These are phyloP conservation scores for Starmerella gropengiesseri DNA, from an alignment of 805 yeast genomes.

Conservation along the genomic window DNA sequence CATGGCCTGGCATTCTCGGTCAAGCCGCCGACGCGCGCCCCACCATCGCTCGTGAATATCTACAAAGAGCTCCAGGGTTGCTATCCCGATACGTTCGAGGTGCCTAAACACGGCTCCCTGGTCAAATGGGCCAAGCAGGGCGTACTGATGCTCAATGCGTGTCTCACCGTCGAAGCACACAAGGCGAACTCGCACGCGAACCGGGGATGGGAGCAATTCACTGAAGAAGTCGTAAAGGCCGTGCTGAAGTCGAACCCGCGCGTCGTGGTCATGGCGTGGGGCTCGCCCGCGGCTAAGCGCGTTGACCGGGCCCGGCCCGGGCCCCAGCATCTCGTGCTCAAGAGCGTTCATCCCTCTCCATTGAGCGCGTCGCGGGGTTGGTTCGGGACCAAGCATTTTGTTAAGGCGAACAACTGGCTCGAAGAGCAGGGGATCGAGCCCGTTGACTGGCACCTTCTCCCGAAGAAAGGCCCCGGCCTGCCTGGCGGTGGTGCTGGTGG, in stretches of 20 bases:
- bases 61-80: constrained; percentile 61
- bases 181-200: constrained; percentile 86
- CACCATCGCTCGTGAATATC: constrained; percentile 79
- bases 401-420: constrained; percentile 70
- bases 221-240: constrained; percentile 57
- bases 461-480: not conserved
- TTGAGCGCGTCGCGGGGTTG: constrained; percentile 81
- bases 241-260: constrained; percentile 31
- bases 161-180: constrained; percentile 85
- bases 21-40: constrained; percentile 69
- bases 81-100: constrained; percentile 52
- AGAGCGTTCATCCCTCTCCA: constrained; percentile 90
- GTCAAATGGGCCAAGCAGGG: constrained; percentile 82
- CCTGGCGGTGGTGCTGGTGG: no score
- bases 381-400: constrained; percentile 66
- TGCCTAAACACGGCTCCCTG: constrained; percentile 59
- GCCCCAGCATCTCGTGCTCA: constrained; percentile 39
- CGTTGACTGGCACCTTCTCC: constrained; percentile 56
- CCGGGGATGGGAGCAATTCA: constrained; percentile 86
- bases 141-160: constrained; percentile 74
- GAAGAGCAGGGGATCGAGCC: constrained; percentile 34
- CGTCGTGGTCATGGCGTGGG: constrained; percentile 73
- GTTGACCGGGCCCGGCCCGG: constrained; percentile 35
- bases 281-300: constrained; percentile 58
- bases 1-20: constrained; percentile 95